Base-by-base conservation (phyloP, 495 filamentous ascomycete species). In the Aspergillus steynii region DNA sequence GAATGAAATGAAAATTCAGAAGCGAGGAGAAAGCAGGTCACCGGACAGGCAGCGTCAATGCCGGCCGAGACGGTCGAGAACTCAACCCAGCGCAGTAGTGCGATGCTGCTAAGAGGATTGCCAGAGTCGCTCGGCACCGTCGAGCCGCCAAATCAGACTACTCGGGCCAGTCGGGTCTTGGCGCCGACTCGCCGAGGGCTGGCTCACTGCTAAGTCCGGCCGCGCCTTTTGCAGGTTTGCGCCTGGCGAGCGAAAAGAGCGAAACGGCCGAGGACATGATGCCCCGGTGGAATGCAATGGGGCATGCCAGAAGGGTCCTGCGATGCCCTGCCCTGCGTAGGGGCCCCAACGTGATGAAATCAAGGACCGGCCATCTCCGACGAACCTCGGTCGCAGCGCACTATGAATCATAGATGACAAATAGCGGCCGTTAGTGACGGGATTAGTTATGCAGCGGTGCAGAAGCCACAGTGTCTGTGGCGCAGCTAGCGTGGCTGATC, bases 221-320 rank as follows among this genome's bases (percentile, higher is more conserved):
- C 20, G 20, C 20, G 20, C 20, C 20, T 20, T 20, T 20, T 20
- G 20, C 20, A 20, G 20, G 20, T 20, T 20, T 20, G 20, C 20
- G 20, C 20, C 20, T 20, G 20, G 20, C 20, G 20, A 20, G 20
- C 20, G 20, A 20, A 26, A 9, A 14, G n/a, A 15, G 20, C 25
- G 8, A 10, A 34, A 28, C 14, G n/a, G 26, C 26, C 50, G 10
- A 45, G 20, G 20, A 20, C 20, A 20, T 20, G 20, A 20, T 20
- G 20, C 20, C 20, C 20, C 15, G 53, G 10, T 37, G 52, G 53
- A 55, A 55, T 46, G 26, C 37, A 8, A 47, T 47, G 15, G 53
- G 10, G n/a, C 53, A 47, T 55, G 53, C 53, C 37, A 47, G 53
- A 55, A 55, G 5, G 0, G 20, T 27, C 53, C 6, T 7, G 6